Conservation (phyloP, 139 green algal genomes). For the Closterium sp. region DNA sequence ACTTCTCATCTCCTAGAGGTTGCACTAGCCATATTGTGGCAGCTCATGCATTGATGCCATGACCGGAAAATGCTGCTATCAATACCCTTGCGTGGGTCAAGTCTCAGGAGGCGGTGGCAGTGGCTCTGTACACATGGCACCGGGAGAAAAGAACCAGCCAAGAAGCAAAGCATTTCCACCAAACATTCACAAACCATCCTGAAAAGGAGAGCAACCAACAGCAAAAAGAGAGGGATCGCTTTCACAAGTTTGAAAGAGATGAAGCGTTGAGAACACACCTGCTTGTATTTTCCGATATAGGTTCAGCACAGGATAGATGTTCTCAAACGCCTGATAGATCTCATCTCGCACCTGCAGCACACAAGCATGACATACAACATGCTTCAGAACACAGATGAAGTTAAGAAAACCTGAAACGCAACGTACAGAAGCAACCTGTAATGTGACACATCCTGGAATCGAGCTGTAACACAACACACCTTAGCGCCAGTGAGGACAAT, state of each 20-base stretch:
- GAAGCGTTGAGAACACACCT: too few species aligned
- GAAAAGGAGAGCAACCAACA: too few species aligned
- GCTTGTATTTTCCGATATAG: constrained; percentile 65
- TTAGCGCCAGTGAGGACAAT: constrained; percentile 80
- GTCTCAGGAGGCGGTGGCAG: not conserved
- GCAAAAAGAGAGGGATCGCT: too few species aligned
- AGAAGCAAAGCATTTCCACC: not conserved
- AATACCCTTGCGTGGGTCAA: not conserved
- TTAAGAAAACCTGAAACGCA: not conserved
- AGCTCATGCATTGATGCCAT: not conserved
- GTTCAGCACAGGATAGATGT: constrained; percentile 94
- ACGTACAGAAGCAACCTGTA: not conserved
- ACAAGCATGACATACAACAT: not conserved
- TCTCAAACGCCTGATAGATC: constrained; percentile 97
- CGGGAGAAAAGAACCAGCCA: too few species aligned
- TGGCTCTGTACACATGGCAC: not conserved
- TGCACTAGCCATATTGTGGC: not conserved
- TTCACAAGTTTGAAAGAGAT: too few species aligned
- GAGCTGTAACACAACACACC: not conserved
- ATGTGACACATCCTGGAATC: not conserved
- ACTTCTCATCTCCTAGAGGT: not conserved
- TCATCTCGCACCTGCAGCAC: constrained; percentile 72
- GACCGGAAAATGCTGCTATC: not conserved
- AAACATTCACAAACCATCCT: not conserved
- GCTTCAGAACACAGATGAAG: not conserved